Evolutionary conservation across 1,284 basidiomycete species (phyloP), one percentile per base, ranked within the genome.

Genomic region (Microbotryomycetes sp.): DNA sequence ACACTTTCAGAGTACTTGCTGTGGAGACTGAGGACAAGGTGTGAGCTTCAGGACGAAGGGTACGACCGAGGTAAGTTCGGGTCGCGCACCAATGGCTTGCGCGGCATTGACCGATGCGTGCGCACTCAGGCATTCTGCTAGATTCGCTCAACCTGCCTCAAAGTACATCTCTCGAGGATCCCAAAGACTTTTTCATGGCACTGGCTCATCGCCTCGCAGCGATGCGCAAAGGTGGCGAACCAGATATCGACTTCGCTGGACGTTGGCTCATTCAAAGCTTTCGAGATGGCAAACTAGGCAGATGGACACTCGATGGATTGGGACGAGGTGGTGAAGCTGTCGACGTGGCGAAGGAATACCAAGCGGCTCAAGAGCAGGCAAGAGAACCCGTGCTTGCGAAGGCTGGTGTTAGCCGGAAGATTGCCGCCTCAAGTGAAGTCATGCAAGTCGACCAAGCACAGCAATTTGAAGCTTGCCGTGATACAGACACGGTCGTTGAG

Each of bases 181-280:
- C 87, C 28, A 71, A 81, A 29, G 78, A 79, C 15, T 88, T 96
- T 71, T 79, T 94, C 30, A 79, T 81, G 30, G 77, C 80, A 16
- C 79, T 97, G n/a, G 87, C 85, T 0, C 73, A 73, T 32, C 81
- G 90, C 14, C 81, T 93, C 67, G 85, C 87, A n/a, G 90, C 92
- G 80, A 78, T 93, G 23, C 79, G 81, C 68, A 82, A 84, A 63
- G 90, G 91, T 2, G 90, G 86, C 2, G 80, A 84, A 58, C 79
- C 80, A 47, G 87, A 97, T 74, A 72, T 81, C 15, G 77, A 82
- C 6, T 81, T 87, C 12, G 87, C 90, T 6, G 85, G 86, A 2
- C 78, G 79, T n/a, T 89, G 86, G 80, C 85, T 96, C 71, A 81
- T 94, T 46, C 80, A 82, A 49, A 88, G 88, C 81, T 96, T 92